phyloP scores from a whole-genome alignment of 2,329 filamentous ascomycete genomes.

The Beauveria bassiana region DNA sequence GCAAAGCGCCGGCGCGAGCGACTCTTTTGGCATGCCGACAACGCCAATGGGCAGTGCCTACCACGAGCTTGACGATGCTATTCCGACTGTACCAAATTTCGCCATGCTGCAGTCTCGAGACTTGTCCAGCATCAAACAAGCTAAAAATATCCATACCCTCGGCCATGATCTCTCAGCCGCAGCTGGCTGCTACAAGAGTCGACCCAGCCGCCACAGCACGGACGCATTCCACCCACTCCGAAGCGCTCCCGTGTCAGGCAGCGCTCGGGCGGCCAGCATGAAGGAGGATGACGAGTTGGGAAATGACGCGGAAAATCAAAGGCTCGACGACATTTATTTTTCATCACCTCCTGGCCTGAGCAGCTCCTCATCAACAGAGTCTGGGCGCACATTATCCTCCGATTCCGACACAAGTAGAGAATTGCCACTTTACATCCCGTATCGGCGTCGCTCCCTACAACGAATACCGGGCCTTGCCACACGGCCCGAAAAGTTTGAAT shows the following conservation, averaged over 20 bases:
- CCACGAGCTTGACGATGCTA: conserved; percentile 11
- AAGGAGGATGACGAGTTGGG: background rate
- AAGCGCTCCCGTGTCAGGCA: conserved; percentile 5
- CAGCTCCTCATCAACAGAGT: conserved; percentile 4
- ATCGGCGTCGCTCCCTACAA: conserved; percentile 2
- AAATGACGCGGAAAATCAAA: background rate
- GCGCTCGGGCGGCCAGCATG: conserved; percentile 4
- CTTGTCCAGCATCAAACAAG: background rate
- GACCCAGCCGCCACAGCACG: conserved; percentile 8
- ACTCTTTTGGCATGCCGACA: conserved; percentile 10
- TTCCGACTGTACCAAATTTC: background rate
- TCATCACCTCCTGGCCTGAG: background rate
- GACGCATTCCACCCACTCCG: conserved; percentile 3
- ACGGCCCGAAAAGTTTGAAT: background rate
- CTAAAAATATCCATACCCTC: background rate
- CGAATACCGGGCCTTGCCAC: conserved; percentile 7
- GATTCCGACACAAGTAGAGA: background rate
- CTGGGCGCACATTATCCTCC: background rate
- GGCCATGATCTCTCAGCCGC: background rate
- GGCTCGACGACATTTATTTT: background rate
- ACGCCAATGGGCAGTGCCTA: conserved; percentile 14
- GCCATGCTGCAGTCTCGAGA: background rate
- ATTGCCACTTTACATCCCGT: background rate
- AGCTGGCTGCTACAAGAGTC: background rate
- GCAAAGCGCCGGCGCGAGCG: conserved; percentile 26